Conservation (phyloP, 2,329 filamentous ascomycete genomes). For the Aureobasidium sp. region DNA sequence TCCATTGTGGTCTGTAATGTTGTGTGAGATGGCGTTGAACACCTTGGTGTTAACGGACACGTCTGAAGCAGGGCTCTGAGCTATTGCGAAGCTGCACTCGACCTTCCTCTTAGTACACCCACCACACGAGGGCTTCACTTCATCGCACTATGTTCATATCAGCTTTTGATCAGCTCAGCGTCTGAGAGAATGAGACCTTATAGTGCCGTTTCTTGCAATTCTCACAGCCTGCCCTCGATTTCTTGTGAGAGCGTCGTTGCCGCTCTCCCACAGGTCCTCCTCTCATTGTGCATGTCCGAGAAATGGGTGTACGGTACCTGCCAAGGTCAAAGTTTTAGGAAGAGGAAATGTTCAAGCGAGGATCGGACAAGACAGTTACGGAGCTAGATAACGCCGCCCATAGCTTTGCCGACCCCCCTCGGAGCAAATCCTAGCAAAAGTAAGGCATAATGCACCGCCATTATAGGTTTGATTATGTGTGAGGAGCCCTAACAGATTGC, state of each 20-base stretch:
- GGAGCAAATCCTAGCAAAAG: not conserved
- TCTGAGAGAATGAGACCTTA: not conserved
- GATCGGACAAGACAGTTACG: not conserved
- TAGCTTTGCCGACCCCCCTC: not conserved
- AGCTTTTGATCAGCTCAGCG: not conserved
- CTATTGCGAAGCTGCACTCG: conserved; percentile 15
- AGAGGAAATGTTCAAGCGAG: not conserved
- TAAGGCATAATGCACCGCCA: not conserved
- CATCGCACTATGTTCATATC: conserved; percentile 18
- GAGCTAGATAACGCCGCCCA: not conserved
- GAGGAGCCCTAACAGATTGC: not conserved
- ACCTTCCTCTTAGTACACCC: conserved; percentile 17
- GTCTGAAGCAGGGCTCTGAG: not conserved
- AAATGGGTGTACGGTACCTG: not conserved
- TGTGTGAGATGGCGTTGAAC: conserved; percentile 5
- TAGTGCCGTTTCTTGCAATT: conserved; percentile 8
- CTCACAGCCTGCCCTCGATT: not conserved
- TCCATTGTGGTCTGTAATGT: conserved; percentile 2
- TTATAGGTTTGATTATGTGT: not conserved
- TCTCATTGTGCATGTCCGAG: not conserved
- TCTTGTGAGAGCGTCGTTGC: not conserved
- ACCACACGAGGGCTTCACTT: conserved; percentile 17
- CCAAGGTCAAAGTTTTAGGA: not conserved
- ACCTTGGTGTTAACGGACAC: not conserved
- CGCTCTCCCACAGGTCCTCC: not conserved